Percentiles rank a stretch among this genome's conserved stretches.
Conservation (phyloP, 208 protist species). For the Trichomonas vaginalis region DNA sequence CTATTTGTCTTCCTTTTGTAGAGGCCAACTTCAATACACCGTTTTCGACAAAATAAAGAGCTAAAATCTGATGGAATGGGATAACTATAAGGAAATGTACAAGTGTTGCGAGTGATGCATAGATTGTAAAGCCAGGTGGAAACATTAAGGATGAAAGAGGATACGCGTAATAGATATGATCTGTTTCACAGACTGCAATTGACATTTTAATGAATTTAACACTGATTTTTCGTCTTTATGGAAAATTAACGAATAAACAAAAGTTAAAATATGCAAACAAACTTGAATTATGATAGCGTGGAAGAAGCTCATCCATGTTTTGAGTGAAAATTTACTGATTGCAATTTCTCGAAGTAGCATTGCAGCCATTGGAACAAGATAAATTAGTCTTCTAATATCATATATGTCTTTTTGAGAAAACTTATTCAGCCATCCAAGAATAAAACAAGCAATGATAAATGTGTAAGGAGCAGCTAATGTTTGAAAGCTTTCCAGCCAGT, state of each 20-base stretch:
- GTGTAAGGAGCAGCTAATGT: neutral
- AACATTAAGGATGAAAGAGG: neutral
- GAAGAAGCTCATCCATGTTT: neutral
- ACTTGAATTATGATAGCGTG: neutral
- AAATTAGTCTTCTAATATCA: neutral
- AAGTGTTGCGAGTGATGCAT: neutral
- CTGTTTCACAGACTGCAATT: neutral
- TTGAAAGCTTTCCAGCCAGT: neutral
- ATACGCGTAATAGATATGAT: neutral
- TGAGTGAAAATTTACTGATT: neutral
- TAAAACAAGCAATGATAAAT: neutral
- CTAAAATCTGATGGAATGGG: neutral
- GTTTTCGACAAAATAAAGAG: neutral
- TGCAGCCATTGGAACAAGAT: neutral
- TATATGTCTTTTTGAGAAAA: neutral
- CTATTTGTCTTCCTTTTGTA: too few relatives aligned
- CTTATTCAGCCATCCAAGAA: neutral
- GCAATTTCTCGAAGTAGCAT: neutral
- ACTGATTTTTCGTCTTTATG: neutral
- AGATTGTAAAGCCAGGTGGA: too few relatives aligned
- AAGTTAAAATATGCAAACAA: neutral
- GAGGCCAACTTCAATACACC: neutral
- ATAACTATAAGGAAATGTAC: neutral
- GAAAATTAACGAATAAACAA: neutral
- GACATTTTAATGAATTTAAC: neutral